These are phyloP conservation scores for Penicillium sp. DNA, from an alignment of 2,329 filamentous ascomycete species.

Conservation along the genomic window DNA sequence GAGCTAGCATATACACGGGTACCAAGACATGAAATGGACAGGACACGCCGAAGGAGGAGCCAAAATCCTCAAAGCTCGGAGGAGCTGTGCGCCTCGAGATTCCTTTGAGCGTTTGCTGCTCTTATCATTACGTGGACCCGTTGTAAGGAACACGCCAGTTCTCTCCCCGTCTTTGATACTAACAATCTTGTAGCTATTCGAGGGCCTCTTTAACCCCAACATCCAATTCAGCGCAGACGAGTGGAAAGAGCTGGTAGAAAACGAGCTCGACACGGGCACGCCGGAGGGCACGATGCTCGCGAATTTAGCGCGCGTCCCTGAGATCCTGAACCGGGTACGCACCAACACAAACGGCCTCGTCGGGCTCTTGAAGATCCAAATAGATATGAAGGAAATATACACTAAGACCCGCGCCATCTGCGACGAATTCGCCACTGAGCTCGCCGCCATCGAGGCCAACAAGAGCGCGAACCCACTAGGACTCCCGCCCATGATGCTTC, in stretches of 20 bases:
- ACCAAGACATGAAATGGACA: conserved; percentile 14
- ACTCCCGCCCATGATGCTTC: conserved; percentile 22
- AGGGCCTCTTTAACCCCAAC: conserved; percentile 40
- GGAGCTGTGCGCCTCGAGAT: conserved; percentile 35
- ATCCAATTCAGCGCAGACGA: conserved; percentile 39
- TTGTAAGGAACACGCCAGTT: conserved; percentile 29
- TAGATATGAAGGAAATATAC: conserved; percentile 32
- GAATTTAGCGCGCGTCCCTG: conserved; percentile 36
- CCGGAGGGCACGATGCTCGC: conserved; percentile 39
- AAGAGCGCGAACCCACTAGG: not conserved
- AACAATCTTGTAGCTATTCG: conserved; percentile 35
- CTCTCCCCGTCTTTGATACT: not conserved
- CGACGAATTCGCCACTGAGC: conserved; percentile 23
- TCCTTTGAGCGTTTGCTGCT: conserved; percentile 42
- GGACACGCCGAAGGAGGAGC: conserved; percentile 44
- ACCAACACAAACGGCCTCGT: conserved; percentile 16
- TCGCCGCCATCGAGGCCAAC: conserved; percentile 15
- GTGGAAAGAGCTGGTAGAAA: conserved; percentile 41
- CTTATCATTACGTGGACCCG: conserved; percentile 40
- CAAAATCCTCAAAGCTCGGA: conserved; percentile 41
- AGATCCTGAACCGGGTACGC: conserved; percentile 34
- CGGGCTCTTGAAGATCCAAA: conserved; percentile 19
- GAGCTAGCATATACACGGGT: conserved; percentile 5
- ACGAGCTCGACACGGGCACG: conserved; percentile 31
- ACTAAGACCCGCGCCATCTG: conserved; percentile 28